Percentiles rank a stretch among this genome's conserved stretches.
Evolutionary conservation across 768 basidiomycete genomes (phyloP).

Genomic region (Kondoa subrosea): DNA sequence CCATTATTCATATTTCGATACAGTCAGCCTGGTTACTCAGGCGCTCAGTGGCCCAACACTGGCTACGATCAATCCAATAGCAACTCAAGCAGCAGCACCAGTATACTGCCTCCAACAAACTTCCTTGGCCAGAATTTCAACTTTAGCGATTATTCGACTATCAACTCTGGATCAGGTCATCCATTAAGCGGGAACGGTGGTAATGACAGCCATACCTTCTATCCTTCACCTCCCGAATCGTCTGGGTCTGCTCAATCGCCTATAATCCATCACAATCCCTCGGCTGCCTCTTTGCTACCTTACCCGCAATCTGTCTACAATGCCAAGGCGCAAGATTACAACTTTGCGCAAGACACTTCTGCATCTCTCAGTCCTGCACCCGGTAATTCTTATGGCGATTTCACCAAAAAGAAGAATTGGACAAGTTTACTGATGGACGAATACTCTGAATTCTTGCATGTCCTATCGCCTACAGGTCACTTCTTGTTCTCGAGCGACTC

Average conservation of each 20-base stretch:
- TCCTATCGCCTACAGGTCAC: constrained; percentile 72
- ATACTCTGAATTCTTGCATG: constrained; percentile 59
- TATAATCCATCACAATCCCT: not conserved
- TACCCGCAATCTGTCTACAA: not conserved
- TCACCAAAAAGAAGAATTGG: constrained; percentile 28
- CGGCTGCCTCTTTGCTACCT: not conserved
- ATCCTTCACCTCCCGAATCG: not conserved
- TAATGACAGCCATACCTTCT: not conserved
- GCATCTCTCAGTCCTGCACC: not conserved
- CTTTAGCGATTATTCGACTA: not conserved
- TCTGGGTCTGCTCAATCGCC: not conserved
- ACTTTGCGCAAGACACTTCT: not conserved
- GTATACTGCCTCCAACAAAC: not conserved
- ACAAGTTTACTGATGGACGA: constrained; percentile 26
- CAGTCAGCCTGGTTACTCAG: no score
- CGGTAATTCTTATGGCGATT: constrained; percentile 16
- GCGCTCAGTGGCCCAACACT: not conserved
- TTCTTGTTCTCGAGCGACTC: constrained; percentile 83
- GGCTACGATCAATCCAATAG: not conserved
- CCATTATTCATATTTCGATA: no score
- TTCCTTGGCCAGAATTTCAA: not conserved
- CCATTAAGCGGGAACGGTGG: no score
- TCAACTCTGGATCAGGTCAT: no score
- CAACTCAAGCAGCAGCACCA: not conserved
- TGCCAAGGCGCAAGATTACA: not conserved